A percentile compares a stretch with the other conserved stretches of the same genome.
phyloP scores from a whole-genome alignment of 805 yeast species.

The Tanozyma kutaoensis region DNA sequence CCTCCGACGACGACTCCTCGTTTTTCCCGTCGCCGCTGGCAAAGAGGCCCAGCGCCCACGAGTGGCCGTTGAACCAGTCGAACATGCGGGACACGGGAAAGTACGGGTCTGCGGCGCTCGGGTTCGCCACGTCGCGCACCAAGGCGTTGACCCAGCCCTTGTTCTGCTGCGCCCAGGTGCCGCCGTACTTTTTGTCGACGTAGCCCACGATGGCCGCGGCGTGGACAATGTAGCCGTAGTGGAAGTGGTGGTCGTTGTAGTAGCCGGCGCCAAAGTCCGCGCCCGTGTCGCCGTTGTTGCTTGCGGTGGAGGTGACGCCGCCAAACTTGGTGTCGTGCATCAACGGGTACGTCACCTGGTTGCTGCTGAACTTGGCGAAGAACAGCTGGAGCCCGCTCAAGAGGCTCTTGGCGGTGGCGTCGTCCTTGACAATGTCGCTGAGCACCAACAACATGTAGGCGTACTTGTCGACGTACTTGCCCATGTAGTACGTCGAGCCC shows the following conservation, averaged over 20 bases:
- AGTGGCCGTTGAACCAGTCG: slow-evolving; percentile 65
- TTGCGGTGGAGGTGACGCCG: slow-evolving; percentile 43
- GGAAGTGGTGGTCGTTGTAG: slow-evolving; percentile 83
- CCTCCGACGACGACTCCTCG: slow-evolving; percentile 63
- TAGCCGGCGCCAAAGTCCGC: slow-evolving; percentile 61
- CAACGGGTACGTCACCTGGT: slow-evolving; percentile 35
- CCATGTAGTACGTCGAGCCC: slow-evolving; percentile 36
- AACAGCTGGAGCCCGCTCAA: slow-evolving; percentile 28
- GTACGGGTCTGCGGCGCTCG: slow-evolving; percentile 33
- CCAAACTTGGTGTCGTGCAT: slow-evolving; percentile 41
- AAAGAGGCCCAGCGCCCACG: slow-evolving; percentile 62
- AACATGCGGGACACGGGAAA: slow-evolving; percentile 57
- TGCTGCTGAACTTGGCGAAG: slow-evolving; percentile 23
- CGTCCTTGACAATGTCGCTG: slow-evolving; percentile 32
- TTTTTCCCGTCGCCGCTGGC: slow-evolving; percentile 56
- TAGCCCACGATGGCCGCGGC: slow-evolving; percentile 73
- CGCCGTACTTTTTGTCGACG: slow-evolving; percentile 48
- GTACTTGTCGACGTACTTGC: slow-evolving; percentile 42
- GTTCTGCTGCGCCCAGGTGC: slow-evolving; percentile 34
- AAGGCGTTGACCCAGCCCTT: slow-evolving; percentile 47
- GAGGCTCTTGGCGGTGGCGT: slow-evolving; percentile 20
- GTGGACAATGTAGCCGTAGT: slow-evolving; percentile 72
- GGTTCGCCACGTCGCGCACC: slow-evolving; percentile 58
- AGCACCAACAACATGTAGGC: slow-evolving; percentile 42
- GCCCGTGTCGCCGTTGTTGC: slow-evolving; percentile 26